A percentile compares a stretch with the other conserved stretches of the same genome.
These are phyloP conservation scores for Microcera coccophila DNA, from an alignment of 2,329 filamentous ascomycete genomes.

Conservation along the genomic window DNA sequence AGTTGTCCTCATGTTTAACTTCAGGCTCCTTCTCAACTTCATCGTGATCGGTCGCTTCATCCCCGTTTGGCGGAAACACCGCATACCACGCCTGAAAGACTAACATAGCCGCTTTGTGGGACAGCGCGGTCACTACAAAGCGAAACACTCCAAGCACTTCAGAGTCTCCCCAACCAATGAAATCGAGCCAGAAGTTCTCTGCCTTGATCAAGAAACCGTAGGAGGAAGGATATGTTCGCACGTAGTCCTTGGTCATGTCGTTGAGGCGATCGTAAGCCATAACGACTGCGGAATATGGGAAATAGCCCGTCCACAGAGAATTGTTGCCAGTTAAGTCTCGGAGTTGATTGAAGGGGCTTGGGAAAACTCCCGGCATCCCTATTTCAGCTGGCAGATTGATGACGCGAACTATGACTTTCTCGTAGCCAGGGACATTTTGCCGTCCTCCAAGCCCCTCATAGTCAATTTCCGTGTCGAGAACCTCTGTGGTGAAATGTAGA, in stretches of 20 bases:
- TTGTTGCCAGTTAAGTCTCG: neutral
- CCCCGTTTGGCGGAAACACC: neutral
- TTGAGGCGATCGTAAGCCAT: neutral
- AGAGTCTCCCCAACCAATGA: neutral
- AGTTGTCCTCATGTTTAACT: neutral
- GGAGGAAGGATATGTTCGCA: neutral
- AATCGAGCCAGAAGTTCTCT: neutral
- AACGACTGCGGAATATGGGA: neutral
- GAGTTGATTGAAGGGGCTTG: slow-evolving; percentile 7
- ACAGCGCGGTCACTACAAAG: neutral
- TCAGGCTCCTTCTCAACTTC: neutral
- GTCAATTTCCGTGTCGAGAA: neutral
- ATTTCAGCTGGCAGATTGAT: slow-evolving; percentile 1
- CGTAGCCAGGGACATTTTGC: neutral
- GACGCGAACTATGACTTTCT: slow-evolving; percentile 2
- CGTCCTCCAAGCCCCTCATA: neutral
- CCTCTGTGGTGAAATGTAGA: slow-evolving; percentile 8
- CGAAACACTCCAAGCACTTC: neutral
- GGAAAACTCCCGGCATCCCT: slow-evolving; percentile 1
- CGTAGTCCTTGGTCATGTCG: neutral
- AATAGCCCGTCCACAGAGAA: neutral
- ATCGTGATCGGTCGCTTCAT: neutral
- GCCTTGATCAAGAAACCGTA: neutral
- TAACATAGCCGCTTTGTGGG: neutral
- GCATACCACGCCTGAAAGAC: neutral